Conservation (phyloP, 805 yeast species). For the Candida ficus region DNA sequence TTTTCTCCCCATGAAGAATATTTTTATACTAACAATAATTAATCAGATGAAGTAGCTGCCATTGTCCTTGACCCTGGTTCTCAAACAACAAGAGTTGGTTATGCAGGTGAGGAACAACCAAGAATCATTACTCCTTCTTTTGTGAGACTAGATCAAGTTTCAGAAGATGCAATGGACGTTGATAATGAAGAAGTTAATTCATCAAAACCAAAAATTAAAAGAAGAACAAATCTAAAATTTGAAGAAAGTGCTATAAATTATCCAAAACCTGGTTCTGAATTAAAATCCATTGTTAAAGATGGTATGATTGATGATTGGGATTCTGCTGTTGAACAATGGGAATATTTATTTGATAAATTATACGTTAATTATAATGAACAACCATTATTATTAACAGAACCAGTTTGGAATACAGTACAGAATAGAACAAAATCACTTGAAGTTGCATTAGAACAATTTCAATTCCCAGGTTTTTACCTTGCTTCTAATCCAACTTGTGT, state of each 20-base stretch:
- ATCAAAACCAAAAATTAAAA: conserved; percentile 11
- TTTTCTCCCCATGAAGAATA: too few species aligned
- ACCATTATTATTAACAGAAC: conserved; percentile 81
- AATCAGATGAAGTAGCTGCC: conserved; percentile 80
- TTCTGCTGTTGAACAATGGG: conserved; percentile 70
- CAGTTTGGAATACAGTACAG: conserved; percentile 70
- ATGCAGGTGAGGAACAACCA: conserved; percentile 90
- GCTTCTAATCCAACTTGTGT: conserved; percentile 85
- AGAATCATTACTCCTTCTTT: conserved; percentile 67
- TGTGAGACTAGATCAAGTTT: conserved; percentile 37
- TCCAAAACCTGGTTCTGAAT: conserved; percentile 47
- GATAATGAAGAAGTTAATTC: conserved; percentile 15
- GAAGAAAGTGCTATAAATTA: conserved; percentile 40
- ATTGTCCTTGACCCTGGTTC: conserved; percentile 92
- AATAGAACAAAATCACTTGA: conserved; percentile 71
- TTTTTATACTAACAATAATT: not conserved
- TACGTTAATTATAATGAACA: conserved; percentile 54
- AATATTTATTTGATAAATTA: conserved; percentile 49
- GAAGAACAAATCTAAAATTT: conserved; percentile 26
- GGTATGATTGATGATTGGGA: conserved; percentile 81
- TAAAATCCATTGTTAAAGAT: conserved; percentile 55
- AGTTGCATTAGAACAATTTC: conserved; percentile 58
- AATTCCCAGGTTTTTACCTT: conserved; percentile 75
- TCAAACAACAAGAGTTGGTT: conserved; percentile 76
- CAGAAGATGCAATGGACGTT: conserved; percentile 19